phyloP scores from a whole-genome alignment of 352 stramenopile species.

The Blastocystis sp. region DNA sequence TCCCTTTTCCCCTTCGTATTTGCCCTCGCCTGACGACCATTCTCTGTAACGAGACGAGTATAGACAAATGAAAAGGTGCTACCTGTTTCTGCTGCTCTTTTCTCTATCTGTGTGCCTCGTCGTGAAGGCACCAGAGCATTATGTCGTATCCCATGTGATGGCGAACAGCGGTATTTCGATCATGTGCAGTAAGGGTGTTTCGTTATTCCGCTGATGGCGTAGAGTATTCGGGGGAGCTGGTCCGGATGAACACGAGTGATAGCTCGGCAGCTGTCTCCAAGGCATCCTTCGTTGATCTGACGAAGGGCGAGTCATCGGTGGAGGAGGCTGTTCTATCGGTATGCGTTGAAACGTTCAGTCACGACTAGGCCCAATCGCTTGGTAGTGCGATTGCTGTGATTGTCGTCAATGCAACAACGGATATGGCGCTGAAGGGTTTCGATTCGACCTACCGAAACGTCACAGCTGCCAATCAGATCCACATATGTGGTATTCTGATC shows the following conservation, averaged over 20 bases:
- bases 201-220: neutral
- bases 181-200: neutral
- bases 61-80: no score
- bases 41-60: neutral
- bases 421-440: neutral
- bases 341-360: neutral
- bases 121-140: neutral
- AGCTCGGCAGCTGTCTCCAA: neutral
- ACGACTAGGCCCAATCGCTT: constrained; percentile 9
- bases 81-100: no score
- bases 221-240: neutral
- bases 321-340: neutral
- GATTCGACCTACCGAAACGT: neutral
- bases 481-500: neutral
- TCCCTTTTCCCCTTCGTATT: neutral
- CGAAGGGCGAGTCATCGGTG: neutral
- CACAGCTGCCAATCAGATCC: neutral
- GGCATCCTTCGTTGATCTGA: neutral
- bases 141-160: neutral
- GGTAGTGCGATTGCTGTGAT: neutral
- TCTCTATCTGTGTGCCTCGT: neutral
- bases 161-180: neutral
- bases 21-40: constrained; percentile 23
- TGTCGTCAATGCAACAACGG: neutral
- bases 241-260: neutral